phyloP scores from a whole-genome alignment of 1,284 basidiomycete species.

The Salmacisia buchloeana region DNA sequence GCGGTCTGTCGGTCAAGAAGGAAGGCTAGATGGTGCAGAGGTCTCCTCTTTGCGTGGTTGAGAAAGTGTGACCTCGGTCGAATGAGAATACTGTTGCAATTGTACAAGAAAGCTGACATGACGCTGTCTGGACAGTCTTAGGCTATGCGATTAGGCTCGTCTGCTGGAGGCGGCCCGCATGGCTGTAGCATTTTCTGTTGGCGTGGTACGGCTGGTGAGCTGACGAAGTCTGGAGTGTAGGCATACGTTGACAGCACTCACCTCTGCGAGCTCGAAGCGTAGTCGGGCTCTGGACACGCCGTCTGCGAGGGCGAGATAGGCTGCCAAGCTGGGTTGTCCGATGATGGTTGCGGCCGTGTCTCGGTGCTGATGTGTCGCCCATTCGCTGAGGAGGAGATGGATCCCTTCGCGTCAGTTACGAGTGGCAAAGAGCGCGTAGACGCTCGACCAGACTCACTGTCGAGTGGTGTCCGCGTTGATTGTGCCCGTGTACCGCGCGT shows the following conservation, averaged over 20 bases:
- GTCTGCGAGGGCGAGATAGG: constrained; percentile 86
- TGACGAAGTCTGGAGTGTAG: background rate
- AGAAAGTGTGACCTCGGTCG: background rate
- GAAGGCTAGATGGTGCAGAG: background rate
- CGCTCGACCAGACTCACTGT: constrained; percentile 32
- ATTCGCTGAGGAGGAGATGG: constrained; percentile 63
- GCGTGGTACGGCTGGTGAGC: no score
- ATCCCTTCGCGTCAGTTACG: constrained; percentile 9
- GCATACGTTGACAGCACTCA: no score
- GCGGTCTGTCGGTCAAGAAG: background rate
- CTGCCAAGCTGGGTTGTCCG: constrained; percentile 77
- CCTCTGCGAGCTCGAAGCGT: constrained; percentile 95
- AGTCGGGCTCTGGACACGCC: constrained; percentile 80
- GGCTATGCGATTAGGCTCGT: constrained; percentile 68
- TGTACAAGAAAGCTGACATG: background rate
- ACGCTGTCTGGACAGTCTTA: constrained; percentile 8
- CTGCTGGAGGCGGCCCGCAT: constrained; percentile 89
- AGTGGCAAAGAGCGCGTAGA: constrained; percentile 7
- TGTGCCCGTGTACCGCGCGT: constrained; percentile 91
- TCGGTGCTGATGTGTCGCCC: constrained; percentile 93
- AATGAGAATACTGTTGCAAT: background rate
- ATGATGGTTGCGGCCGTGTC: constrained; percentile 88
- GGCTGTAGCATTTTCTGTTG: constrained; percentile 97
- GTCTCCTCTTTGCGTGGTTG: no score
- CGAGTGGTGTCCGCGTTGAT: constrained; percentile 48